A percentile compares a stretch with the other conserved stretches of the same genome.
Evolutionary conservation across 2,329 filamentous ascomycete genomes (phyloP).

Genomic region (Aspergillus novofumigatus): DNA sequence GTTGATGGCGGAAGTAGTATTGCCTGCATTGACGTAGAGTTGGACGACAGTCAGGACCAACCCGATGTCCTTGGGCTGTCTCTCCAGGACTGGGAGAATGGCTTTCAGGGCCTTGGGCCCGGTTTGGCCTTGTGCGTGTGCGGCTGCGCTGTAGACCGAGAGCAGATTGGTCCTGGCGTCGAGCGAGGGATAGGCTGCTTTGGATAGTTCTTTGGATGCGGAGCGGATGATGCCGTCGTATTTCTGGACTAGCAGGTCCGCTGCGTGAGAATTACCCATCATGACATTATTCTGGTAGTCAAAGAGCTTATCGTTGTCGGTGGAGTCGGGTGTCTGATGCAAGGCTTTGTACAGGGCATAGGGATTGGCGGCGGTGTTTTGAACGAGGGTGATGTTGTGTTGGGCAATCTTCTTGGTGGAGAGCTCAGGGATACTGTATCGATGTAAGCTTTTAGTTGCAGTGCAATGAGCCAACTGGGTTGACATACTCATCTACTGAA

Average conservation of each 20-base stretch:
- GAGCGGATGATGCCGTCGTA: constrained; percentile 56
- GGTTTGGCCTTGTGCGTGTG: constrained; percentile 55
- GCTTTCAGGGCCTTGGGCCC: constrained; percentile 66
- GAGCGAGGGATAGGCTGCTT: constrained; percentile 46
- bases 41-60: constrained; percentile 76
- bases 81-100: constrained; percentile 66
- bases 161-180: constrained; percentile 52
- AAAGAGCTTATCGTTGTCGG: constrained; percentile 55
- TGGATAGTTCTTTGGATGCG: constrained; percentile 48
- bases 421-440: constrained; percentile 50
- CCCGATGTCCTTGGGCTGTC: constrained; percentile 74
- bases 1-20: constrained; percentile 68
- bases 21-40: constrained; percentile 69
- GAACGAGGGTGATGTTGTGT: constrained; percentile 53
- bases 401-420: constrained; percentile 58
- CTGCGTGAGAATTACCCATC: constrained; percentile 51
- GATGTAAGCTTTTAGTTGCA: constrained; percentile 8
- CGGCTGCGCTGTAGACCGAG: constrained; percentile 68
- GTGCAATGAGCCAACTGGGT: neutral
- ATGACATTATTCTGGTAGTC: constrained; percentile 54
- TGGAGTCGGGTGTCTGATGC: constrained; percentile 44
- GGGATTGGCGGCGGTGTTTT: constrained; percentile 49
- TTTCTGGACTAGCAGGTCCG: constrained; percentile 58
- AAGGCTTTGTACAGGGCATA: constrained; percentile 56
- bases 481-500: constrained; percentile 46